These are phyloP conservation scores for Exophiala sp. DNA, from an alignment of 2,329 filamentous ascomycete species.

Conservation along the genomic window DNA sequence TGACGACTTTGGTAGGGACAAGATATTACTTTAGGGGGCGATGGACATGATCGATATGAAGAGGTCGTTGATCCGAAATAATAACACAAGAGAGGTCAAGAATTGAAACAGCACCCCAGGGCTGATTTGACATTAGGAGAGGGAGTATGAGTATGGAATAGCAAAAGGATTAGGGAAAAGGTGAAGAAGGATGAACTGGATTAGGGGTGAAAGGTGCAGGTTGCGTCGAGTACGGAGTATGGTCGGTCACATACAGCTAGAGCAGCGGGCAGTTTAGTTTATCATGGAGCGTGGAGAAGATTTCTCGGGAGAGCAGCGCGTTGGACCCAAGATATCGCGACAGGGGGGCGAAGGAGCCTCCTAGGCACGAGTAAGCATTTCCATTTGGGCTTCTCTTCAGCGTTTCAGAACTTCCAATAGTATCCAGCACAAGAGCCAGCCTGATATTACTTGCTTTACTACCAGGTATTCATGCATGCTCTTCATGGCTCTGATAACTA, in stretches of 20 bases:
- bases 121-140: slow-evolving; percentile 22
- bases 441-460: no score
- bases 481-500: no score
- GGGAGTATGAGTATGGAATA: slow-evolving; percentile 5
- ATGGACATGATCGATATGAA: slow-evolving; percentile 7
- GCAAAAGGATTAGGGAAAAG: slow-evolving; percentile 9
- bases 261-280: background rate
- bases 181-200: slow-evolving; percentile 4
- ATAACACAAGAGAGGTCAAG: slow-evolving; percentile 21
- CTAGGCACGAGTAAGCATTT: no score
- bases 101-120: slow-evolving; percentile 26
- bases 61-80: slow-evolving; percentile 10
- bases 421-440: no score
- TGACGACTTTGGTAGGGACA: background rate
- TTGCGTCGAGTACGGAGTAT: background rate
- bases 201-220: slow-evolving; percentile 14
- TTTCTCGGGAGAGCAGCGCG: no score
- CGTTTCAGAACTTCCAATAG: no score
- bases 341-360: no score
- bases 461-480: no score
- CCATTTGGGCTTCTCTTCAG: no score
- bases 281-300: no score
- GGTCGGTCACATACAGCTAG: slow-evolving; percentile 4
- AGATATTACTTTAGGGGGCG: slow-evolving; percentile 17
- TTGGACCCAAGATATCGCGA: no score